Evolutionary conservation across 73 alveolate species (phyloP).

Genomic region (Tetrahymena malaccensis): DNA sequence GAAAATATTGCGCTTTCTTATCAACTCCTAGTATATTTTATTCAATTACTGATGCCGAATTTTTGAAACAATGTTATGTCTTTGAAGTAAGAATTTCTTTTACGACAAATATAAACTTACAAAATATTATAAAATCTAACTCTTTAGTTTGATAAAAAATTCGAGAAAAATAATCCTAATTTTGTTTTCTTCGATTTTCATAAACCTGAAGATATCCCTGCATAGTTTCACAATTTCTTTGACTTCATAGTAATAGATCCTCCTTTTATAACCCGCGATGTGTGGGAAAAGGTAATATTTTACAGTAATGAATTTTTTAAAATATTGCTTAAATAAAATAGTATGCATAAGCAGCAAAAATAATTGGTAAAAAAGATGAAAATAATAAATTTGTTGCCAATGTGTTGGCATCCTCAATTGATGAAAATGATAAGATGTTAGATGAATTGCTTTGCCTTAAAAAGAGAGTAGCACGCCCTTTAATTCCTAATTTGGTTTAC

Average conservation of each 20-base stretch:
- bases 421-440: slow-evolving; percentile 73
- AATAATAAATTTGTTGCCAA: slow-evolving; percentile 27
- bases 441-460: slow-evolving; percentile 54
- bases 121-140: too few species aligned
- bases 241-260: slow-evolving; percentile 86
- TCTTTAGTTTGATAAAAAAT: background rate
- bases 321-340: background rate
- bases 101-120: background rate
- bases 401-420: slow-evolving; percentile 65
- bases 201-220: slow-evolving; percentile 68
- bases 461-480: slow-evolving; percentile 62
- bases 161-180: slow-evolving; percentile 59
- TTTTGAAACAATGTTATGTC: slow-evolving; percentile 53
- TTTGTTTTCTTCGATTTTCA: slow-evolving; percentile 82
- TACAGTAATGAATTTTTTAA: slow-evolving; percentile 60
- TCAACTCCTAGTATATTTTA: slow-evolving; percentile 87
- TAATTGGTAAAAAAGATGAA: slow-evolving; percentile 57
- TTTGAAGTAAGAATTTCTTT: slow-evolving; percentile 74
- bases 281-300: slow-evolving; percentile 60
- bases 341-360: slow-evolving; percentile 66
- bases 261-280: slow-evolving; percentile 87
- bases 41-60: slow-evolving; percentile 40
- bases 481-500: slow-evolving; percentile 85
- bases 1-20: slow-evolving; percentile 52
- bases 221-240: slow-evolving; percentile 53